phyloP scores from a whole-genome alignment of 495 filamentous ascomycete genomes.

The Parathielavia hyrcaniae region DNA sequence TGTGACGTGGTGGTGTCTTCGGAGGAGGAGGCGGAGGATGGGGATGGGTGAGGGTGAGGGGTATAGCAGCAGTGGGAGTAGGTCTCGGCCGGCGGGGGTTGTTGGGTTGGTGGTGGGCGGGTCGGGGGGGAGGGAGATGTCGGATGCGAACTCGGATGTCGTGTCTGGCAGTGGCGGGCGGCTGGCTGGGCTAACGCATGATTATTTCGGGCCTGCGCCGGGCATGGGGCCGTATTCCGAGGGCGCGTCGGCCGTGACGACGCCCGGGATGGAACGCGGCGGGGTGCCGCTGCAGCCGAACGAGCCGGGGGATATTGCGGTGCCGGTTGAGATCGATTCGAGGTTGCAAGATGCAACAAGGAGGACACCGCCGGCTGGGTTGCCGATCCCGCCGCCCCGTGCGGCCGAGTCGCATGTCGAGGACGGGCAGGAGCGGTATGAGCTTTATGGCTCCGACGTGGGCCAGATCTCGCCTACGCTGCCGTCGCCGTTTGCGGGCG shows the following conservation, averaged over 20 bases:
- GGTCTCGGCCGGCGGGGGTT: slow-evolving; percentile 6
- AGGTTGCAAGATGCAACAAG: slow-evolving; percentile 5
- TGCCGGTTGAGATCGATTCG: slow-evolving; percentile 35
- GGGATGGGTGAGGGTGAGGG: slow-evolving; percentile 11
- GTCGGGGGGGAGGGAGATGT: slow-evolving; percentile 22
- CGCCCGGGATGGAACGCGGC: slow-evolving; percentile 17
- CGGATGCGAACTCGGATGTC: slow-evolving; percentile 28
- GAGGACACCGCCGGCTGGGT: background rate
- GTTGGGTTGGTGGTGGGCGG: slow-evolving; percentile 8
- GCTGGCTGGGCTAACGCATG: slow-evolving; percentile 25
- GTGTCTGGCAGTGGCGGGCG: slow-evolving; percentile 19
- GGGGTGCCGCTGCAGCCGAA: slow-evolving; percentile 29
- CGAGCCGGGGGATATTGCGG: slow-evolving; percentile 30
- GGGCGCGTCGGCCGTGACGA: slow-evolving; percentile 17
- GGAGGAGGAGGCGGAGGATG: slow-evolving; percentile 22
- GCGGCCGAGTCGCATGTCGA: background rate
- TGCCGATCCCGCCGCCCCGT: background rate
- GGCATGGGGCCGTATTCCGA: slow-evolving; percentile 34
- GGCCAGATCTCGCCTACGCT: slow-evolving; percentile 9
- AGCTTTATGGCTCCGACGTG: slow-evolving; percentile 27
- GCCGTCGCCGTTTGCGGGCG: background rate
- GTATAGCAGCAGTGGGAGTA: background rate
- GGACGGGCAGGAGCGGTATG: slow-evolving; percentile 18
- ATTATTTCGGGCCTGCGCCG: slow-evolving; percentile 28
- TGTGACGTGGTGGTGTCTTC: slow-evolving; percentile 35